Percentiles rank a stretch among this genome's conserved stretches.
Evolutionary conservation across 768 basidiomycete genomes (phyloP).

Genomic region (Phanerochaete carnosa): DNA sequence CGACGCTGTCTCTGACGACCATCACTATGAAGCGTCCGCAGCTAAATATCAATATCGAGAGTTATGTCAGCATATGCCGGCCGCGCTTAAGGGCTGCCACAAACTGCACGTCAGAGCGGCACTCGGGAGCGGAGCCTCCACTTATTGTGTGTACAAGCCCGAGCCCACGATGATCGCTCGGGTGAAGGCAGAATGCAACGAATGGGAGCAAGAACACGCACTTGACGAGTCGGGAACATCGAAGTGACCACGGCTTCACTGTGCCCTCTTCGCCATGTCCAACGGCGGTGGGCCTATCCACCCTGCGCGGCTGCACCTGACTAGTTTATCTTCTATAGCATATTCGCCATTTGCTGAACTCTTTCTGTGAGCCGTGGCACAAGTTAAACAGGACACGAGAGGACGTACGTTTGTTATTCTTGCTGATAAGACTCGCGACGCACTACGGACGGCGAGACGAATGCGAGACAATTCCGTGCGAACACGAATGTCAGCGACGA

Average conservation of each 20-base stretch:
- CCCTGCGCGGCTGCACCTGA: too few species aligned
- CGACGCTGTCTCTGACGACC: constrained; percentile 56
- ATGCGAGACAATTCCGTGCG: constrained; percentile 43
- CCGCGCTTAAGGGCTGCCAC: too few species aligned
- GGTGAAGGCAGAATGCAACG: too few species aligned
- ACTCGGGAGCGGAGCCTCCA: too few species aligned
- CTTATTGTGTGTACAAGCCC: too few species aligned
- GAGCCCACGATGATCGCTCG: too few species aligned
- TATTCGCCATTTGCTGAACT: constrained; percentile 52
- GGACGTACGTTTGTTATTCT: constrained; percentile 56
- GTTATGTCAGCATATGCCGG: too few species aligned
- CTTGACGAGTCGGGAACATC: constrained; percentile 56
- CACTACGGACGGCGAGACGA: constrained; percentile 54
- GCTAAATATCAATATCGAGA: too few species aligned
- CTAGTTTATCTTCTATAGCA: constrained; percentile 55
- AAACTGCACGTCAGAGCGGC: too few species aligned
- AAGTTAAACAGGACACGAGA: background rate
- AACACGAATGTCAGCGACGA: constrained; percentile 28
- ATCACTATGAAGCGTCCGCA: constrained; percentile 53
- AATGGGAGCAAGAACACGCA: too few species aligned
- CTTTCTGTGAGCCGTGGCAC: too few species aligned
- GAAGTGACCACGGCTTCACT: constrained; percentile 56
- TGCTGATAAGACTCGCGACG: constrained; percentile 52
- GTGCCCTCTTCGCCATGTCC: constrained; percentile 14
- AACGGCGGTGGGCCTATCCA: constrained; percentile 40